A percentile compares a stretch with the other conserved stretches of the same genome.
Evolutionary conservation across 2,329 filamentous ascomycete species (phyloP).

Genomic region (Fusarium robinianum): DNA sequence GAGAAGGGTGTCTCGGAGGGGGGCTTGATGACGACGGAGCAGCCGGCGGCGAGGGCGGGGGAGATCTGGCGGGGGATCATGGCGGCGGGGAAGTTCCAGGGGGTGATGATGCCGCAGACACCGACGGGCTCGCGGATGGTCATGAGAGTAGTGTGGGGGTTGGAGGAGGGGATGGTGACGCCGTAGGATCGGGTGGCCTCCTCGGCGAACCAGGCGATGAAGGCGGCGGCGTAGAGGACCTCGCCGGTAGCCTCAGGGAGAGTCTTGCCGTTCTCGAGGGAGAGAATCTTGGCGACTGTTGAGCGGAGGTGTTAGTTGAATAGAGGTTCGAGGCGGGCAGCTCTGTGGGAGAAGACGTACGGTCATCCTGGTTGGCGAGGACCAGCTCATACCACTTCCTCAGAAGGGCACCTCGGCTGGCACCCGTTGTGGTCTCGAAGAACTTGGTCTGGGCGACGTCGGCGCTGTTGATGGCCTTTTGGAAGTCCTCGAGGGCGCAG

Average conservation of each 20-base stretch:
- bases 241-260: conserved; percentile 58
- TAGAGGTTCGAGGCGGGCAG: background rate
- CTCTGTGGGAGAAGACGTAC: conserved; percentile 18
- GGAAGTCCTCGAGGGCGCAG: conserved; percentile 36
- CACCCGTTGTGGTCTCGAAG: conserved; percentile 35
- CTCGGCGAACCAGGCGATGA: conserved; percentile 60
- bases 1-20: conserved; percentile 1
- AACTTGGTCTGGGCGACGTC: conserved; percentile 33
- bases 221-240: conserved; percentile 57
- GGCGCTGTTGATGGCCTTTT: conserved; percentile 36
- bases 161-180: conserved; percentile 60
- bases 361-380: conserved; percentile 35
- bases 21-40: background rate
- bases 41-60: conserved; percentile 4
- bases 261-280: conserved; percentile 61
- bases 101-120: conserved; percentile 6
- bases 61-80: conserved; percentile 7
- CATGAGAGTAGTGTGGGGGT: conserved; percentile 66
- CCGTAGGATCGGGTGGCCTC: conserved; percentile 59
- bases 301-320: background rate
- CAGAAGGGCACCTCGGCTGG: conserved; percentile 36
- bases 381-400: conserved; percentile 37
- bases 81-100: conserved; percentile 8
- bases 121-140: conserved; percentile 68
- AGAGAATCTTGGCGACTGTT: conserved; percentile 44